Percentiles rank a stretch among this genome's conserved stretches.
These are phyloP conservation scores for Yamadazyma pseudoaaseri DNA, from an alignment of 1,139 yeast genomes.

Conservation along the genomic window DNA sequence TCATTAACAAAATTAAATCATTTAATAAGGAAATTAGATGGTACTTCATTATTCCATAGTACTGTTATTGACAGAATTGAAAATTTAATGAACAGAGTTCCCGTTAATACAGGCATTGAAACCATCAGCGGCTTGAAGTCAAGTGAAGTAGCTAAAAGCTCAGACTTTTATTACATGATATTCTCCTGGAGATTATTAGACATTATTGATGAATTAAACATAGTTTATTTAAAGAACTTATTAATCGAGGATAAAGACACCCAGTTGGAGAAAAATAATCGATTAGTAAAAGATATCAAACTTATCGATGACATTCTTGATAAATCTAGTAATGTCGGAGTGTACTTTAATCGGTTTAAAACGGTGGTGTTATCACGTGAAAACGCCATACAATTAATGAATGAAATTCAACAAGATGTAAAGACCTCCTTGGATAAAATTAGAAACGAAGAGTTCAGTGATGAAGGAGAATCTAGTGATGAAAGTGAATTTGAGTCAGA, in stretches of 20 bases:
- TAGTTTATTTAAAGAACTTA: slow-evolving; percentile 25
- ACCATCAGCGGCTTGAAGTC: slow-evolving; percentile 33
- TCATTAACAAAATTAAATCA: slow-evolving; percentile 24
- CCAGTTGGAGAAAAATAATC: slow-evolving; percentile 13
- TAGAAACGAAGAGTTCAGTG: slow-evolving; percentile 28
- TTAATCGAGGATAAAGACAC: slow-evolving; percentile 14
- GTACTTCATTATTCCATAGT: slow-evolving; percentile 31
- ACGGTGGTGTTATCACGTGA: slow-evolving; percentile 28
- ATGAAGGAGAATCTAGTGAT: slow-evolving; percentile 4
- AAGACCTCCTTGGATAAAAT: slow-evolving; percentile 20
- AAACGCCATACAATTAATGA: slow-evolving; percentile 21
- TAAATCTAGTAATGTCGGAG: slow-evolving; percentile 9
- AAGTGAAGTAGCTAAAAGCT: slow-evolving; percentile 24
- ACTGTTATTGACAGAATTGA: slow-evolving; percentile 24
- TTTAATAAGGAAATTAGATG: slow-evolving; percentile 34
- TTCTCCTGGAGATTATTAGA: slow-evolving; percentile 41
- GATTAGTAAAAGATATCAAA: slow-evolving; percentile 24
- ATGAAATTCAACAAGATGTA: slow-evolving; percentile 20
- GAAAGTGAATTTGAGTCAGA: slow-evolving; percentile 1
- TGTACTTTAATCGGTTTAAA: slow-evolving; percentile 28
- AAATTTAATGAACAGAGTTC: slow-evolving; percentile 23
- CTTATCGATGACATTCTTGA: slow-evolving; percentile 20
- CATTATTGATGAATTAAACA: slow-evolving; percentile 31
- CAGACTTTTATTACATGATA: slow-evolving; percentile 27
- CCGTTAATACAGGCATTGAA: slow-evolving; percentile 24